phyloP scores from a whole-genome alignment of 1,284 basidiomycete genomes.

The Filobasidium uniguttulatum region DNA sequence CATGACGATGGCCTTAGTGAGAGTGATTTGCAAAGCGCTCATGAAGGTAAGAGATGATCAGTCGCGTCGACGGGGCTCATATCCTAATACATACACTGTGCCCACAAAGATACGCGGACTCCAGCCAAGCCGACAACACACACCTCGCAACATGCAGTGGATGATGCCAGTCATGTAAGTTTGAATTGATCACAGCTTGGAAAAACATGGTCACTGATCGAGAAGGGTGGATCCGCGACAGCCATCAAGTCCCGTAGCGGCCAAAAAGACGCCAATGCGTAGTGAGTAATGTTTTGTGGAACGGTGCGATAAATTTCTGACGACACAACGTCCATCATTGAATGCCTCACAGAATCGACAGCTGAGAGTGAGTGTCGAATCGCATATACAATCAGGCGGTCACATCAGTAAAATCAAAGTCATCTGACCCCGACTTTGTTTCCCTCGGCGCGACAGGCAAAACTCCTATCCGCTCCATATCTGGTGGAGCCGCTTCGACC shows the following conservation, averaged over 20 bases:
- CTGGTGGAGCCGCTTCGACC: slow-evolving; percentile 17
- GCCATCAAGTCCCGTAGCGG: slow-evolving; percentile 6
- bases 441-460: slow-evolving; percentile 16
- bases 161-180: background rate
- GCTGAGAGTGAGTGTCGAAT: background rate
- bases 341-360: background rate
- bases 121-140: background rate
- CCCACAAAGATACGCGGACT: background rate
- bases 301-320: background rate
- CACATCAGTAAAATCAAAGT: too few relatives aligned
- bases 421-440: too few relatives aligned
- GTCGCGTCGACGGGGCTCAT: too few relatives aligned
- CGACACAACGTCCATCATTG: background rate
- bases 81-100: too few relatives aligned
- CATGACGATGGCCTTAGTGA: slow-evolving; percentile 8
- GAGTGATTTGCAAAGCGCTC: slow-evolving; percentile 10
- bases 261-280: slow-evolving; percentile 6
- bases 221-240: background rate
- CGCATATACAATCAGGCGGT: too few relatives aligned
- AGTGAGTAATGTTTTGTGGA: background rate
- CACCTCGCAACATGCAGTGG: background rate
- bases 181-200: background rate
- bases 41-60: slow-evolving; percentile 4
- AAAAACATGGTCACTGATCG: too few relatives aligned
- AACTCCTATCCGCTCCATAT: slow-evolving; percentile 33